Conservation (phyloP, 169 alveolate genomes). For the Cyclospora cayetanensis region DNA sequence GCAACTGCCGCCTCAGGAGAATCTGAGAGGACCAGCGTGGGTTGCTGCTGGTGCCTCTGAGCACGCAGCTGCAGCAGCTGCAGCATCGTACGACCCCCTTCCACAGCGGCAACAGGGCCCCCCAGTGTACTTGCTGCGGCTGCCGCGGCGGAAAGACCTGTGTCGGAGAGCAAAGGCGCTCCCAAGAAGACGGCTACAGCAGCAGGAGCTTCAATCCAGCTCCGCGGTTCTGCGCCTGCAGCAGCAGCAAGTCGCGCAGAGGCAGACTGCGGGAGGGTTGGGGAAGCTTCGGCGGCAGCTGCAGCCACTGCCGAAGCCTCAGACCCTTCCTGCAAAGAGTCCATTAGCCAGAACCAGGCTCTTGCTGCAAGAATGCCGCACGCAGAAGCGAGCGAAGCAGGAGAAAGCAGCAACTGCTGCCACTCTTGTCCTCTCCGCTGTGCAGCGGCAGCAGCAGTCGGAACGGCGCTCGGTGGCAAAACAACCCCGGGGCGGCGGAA, state of each 20-base stretch:
- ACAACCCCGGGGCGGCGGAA: constrained; percentile 18
- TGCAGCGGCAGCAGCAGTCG: constrained; percentile 3
- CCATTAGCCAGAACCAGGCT: constrained; percentile 7
- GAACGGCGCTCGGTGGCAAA: constrained; percentile 8
- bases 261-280: background rate
- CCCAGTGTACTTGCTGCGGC: background rate
- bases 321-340: background rate
- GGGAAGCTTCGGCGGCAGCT: constrained; percentile 7
- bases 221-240: constrained; percentile 54
- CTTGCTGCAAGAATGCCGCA: background rate
- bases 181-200: constrained; percentile 1
- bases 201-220: constrained; percentile 3
- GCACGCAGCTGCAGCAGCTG: too few relatives aligned
- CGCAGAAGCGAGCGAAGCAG: background rate
- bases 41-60: constrained; percentile 46
- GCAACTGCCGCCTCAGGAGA: background rate
- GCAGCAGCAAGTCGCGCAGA: constrained; percentile 45
- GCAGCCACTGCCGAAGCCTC: constrained; percentile 21
- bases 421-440: too few relatives aligned
- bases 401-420: constrained; percentile 33
- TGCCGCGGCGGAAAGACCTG: constrained; percentile 23
- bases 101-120: background rate
- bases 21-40: background rate
- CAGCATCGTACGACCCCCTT: background rate
- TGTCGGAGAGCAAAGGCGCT: constrained; percentile 14